Percentiles rank a stretch among this genome's conserved stretches.
Conservation (phyloP, 192 early-diverging fungal genomes). For the Paraglomus occultum region DNA sequence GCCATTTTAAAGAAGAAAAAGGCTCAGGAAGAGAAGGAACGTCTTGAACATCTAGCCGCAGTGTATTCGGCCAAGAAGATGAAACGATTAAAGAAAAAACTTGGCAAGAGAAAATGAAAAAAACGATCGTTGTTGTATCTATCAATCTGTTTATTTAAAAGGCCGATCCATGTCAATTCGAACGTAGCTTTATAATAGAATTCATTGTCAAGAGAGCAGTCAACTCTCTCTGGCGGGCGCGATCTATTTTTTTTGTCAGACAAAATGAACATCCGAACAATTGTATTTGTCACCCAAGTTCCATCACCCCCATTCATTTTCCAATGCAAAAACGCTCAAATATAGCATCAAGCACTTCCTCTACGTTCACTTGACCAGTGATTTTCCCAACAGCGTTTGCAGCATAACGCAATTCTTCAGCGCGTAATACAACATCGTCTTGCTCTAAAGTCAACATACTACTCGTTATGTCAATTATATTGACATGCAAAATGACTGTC, state of each 20-base stretch:
- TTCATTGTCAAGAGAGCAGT: too few species aligned
- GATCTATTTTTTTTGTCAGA: too few species aligned
- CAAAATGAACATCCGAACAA: too few species aligned
- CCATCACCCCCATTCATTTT: too few species aligned
- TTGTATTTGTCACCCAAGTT: too few species aligned
- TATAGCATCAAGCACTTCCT: conserved; percentile 70
- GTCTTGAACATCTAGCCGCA: conserved; percentile 36
- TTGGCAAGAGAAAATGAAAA: conserved; percentile 1
- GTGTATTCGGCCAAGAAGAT: conserved; percentile 31
- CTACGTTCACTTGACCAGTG: conserved; percentile 70
- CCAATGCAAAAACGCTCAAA: conserved; percentile 82
- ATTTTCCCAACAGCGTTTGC: conserved; percentile 64
- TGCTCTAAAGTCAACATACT: conserved; percentile 29
- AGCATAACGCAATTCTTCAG: conserved; percentile 70
- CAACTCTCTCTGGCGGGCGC: too few species aligned
- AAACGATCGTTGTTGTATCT: too few species aligned
- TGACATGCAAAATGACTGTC: not conserved
- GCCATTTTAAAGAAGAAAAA: conserved; percentile 40
- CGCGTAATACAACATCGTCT: conserved; percentile 64
- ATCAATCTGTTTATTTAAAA: too few species aligned
- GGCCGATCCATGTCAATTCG: too few species aligned
- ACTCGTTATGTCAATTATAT: conserved; percentile 3
- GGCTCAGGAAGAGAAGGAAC: conserved; percentile 44
- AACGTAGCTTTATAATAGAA: too few species aligned
- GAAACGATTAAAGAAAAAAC: conserved; percentile 19